Base-by-base conservation (phyloP, 1,139 yeast genomes). In the Entelexis paramagnoliae region DNA sequence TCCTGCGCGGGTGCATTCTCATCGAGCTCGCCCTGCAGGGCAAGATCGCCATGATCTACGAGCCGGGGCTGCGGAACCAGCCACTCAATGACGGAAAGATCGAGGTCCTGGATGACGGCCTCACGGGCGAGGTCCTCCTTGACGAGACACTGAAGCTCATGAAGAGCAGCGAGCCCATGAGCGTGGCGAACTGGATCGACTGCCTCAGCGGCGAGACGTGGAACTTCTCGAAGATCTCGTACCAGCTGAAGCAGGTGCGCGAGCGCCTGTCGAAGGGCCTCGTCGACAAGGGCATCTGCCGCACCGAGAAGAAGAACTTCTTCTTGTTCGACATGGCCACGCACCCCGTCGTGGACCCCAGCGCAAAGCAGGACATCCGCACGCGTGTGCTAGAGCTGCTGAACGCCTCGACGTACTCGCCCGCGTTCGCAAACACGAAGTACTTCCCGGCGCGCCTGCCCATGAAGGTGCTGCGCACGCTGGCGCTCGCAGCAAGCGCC, bases 311-410 rank as follows among this genome's bases (percentile, higher is more conserved):
- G 66, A 88, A 89, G 65, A 93, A 87, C 71, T 91, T 91, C 67
- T 80, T 93, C 64, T 72, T 91, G 53, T 91, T 91, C 62, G 98
- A 91, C 68, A 91, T 91, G 96, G 96, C 98, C 24, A 93, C 98
- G 8, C 98, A 93, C 67, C 99, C 99, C 4, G 80, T 91, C 14
- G 84, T 93, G 38, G 98, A 91, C 68, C 71, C 82, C 52, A 76
- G 84, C 46, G 86, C 94, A 62, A 93, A 88, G 67, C 84, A 83
- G 59, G 81, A 87, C 53, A 73, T 79, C 48, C 80, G 82, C 57
- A 76, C 80, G 58, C 77, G 97, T 63, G 78, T 87, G 34, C 72
- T 89, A 58, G 75, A 77, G 49, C 68, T 87, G 53, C 73, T 91
- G 59, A 80, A 86, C 11, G 73, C 83, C 45, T 78, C 95, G 67